Conservation (phyloP, 805 yeast genomes). For the Tetrapisispora phaffii region DNA sequence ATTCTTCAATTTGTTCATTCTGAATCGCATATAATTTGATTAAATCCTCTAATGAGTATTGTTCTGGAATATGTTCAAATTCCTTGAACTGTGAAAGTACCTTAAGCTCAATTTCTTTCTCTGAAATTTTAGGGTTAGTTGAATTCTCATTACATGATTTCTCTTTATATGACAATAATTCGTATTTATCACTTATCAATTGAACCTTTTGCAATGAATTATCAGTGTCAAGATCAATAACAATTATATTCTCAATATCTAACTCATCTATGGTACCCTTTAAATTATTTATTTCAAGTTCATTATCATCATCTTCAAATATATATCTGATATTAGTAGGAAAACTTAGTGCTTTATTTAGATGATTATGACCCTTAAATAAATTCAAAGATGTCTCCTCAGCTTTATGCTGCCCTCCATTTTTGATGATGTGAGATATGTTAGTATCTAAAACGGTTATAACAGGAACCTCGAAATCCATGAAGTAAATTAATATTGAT, state of each 20-base stretch:
- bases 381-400: conserved; percentile 3
- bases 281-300: conserved; percentile 3
- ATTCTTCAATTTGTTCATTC: conserved; percentile 20
- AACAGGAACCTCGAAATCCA: not conserved
- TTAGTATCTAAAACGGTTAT: conserved; percentile 20
- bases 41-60: conserved; percentile 15
- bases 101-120: conserved; percentile 12
- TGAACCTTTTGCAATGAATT: conserved; percentile 15
- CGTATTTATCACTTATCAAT: conserved; percentile 22
- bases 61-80: conserved; percentile 7
- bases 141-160: not conserved
- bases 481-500: not conserved
- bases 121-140: not conserved
- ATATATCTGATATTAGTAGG: conserved; percentile 25
- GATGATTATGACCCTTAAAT: conserved; percentile 7
- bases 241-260: conserved; percentile 21
- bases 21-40: conserved; percentile 19
- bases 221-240: conserved; percentile 16
- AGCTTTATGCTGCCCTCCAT: not conserved
- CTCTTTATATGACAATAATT: conserved; percentile 15
- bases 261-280: conserved; percentile 7
- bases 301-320: conserved; percentile 24
- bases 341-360: conserved; percentile 9
- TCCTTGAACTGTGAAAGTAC: conserved; percentile 23
- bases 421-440: conserved; percentile 2